Evolutionary conservation across 495 filamentous ascomycete genomes (phyloP), one percentile per base, ranked within the genome.

Genomic region (Aspergillus panamensis): DNA sequence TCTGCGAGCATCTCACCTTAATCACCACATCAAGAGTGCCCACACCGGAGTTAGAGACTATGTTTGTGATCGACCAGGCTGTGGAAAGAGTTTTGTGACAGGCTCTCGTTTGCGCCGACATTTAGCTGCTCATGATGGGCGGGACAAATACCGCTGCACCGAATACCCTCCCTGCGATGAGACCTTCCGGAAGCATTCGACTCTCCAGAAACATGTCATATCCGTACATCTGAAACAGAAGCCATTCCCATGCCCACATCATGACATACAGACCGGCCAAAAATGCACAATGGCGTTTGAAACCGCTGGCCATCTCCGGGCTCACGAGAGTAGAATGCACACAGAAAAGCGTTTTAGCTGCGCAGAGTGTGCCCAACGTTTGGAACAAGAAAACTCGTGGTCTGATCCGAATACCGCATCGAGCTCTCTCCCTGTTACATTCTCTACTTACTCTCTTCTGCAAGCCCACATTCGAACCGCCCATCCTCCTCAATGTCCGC

Each of bases 141-240:
- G 76, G 55, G 83, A 90, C 59, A 78, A 84, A 50, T 89, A 84
- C 61, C 77, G 79, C 55, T 98, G 94, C 66, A 84, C 80, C 7
- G 87, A 83, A 20, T 86, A 86, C 58, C 82, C 86, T 8, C 87
- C 82, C 1, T 98, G 94, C 67, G 76, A 82, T 33, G 81, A 87
- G 69, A 83, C 81, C 13, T 98, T 97, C 71, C 82, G 94, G 42
- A 97, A 97, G 69, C 88, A 92, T 64, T 82, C 87, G 52, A 96
- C 91, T 2, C 81, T 98, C 10, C 84, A 91, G 62, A 84, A 87
- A 16, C 94, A 98, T 70, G 84, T 97, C 49, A 80, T 82, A 19
- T 77, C 79, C 0, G 82, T 79, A 3, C 94, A 98, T 67, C 76
- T 93, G 20, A 76, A 85, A 6, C 68, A 82, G 56, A 78, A 85